phyloP scores from a whole-genome alignment of 768 basidiomycete genomes.

The Tricholoma sp. region DNA sequence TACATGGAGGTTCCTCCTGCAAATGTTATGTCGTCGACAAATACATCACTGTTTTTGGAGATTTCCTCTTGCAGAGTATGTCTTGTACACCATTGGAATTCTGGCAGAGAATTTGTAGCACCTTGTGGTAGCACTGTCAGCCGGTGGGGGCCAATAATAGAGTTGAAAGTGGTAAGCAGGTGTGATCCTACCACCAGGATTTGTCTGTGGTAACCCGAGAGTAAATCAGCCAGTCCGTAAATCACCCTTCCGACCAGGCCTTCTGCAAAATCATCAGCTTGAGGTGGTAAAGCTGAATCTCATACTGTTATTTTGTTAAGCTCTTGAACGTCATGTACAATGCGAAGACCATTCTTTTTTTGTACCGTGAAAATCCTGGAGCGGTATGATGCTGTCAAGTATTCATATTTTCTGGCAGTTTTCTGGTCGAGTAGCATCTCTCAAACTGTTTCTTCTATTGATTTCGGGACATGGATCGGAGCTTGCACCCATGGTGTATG shows the following conservation, averaged over 20 bases:
- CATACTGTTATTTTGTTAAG: constrained; percentile 5
- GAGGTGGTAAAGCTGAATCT: neutral
- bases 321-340: constrained; percentile 21
- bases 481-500: neutral
- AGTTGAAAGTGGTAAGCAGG: constrained; percentile 26
- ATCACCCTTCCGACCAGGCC: constrained; percentile 1
- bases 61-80: constrained; percentile 11
- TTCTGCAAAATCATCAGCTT: constrained; percentile 8
- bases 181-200: neutral
- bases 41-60: constrained; percentile 9
- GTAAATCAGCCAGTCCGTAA: constrained; percentile 6
- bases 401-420: too few relatives aligned
- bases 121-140: constrained; percentile 26
- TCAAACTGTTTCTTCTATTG: constrained; percentile 16
- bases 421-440: too few relatives aligned
- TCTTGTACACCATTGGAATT: constrained; percentile 23
- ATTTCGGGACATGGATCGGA: constrained; percentile 19
- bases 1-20: constrained; percentile 15
- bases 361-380: constrained; percentile 18
- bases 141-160: constrained; percentile 16
- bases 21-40: constrained; percentile 16
- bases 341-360: constrained; percentile 21
- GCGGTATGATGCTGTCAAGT: constrained; percentile 18
- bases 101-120: constrained; percentile 26
- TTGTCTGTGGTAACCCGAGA: neutral